Evolutionary conservation across 305 asterid species (phyloP).

Genomic region (Rubia balearica): DNA sequence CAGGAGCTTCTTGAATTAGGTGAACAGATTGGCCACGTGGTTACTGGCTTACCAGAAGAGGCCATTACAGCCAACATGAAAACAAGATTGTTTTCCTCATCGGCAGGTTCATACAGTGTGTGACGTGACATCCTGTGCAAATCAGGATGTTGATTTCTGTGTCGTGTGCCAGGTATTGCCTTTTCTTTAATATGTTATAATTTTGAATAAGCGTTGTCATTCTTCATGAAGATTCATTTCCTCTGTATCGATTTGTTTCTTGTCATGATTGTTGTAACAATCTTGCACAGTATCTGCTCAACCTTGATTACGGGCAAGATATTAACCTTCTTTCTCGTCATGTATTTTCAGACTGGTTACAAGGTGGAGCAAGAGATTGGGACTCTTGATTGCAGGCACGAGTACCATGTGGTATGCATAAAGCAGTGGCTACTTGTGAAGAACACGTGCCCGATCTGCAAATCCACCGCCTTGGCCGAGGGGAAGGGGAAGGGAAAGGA

Average conservation of each 20-base stretch:
- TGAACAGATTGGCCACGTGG: conserved; percentile 44
- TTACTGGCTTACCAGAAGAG: conserved; percentile 40
- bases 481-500: conserved; percentile 14
- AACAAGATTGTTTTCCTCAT: conserved; percentile 28
- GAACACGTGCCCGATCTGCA: conserved; percentile 41
- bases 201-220: too few relatives aligned
- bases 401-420: conserved; percentile 34
- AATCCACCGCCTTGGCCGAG: conserved; percentile 21
- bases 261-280: not conserved
- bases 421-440: conserved; percentile 34
- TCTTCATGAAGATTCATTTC: too few relatives aligned
- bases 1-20: conserved; percentile 54
- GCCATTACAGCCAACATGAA: conserved; percentile 27
- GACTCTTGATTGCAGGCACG: conserved; percentile 32
- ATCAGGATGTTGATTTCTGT: conserved; percentile 32
- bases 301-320: too few relatives aligned
- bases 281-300: too few relatives aligned
- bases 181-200: too few relatives aligned
- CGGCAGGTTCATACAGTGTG: conserved; percentile 13
- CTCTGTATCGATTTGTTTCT: too few relatives aligned
- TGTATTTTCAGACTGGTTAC: conserved; percentile 27
- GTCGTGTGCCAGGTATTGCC: conserved; percentile 40
- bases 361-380: conserved; percentile 27
- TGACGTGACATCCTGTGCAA: conserved; percentile 19
- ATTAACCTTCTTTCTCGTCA: too few relatives aligned